Base-by-base conservation (phyloP, 2,329 filamentous ascomycete species). In the Aspergillus sp. region DNA sequence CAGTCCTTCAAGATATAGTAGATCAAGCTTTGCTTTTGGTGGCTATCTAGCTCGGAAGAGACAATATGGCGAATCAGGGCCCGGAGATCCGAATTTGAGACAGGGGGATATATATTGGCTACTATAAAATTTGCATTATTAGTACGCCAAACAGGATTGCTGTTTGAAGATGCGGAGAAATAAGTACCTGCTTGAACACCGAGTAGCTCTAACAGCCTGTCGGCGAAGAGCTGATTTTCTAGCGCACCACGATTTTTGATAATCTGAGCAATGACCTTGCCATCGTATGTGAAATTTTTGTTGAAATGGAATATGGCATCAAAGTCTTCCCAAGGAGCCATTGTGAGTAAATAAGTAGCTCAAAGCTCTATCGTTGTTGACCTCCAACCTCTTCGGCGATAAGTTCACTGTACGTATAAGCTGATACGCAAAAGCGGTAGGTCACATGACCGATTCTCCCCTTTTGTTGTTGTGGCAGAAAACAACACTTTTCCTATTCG, bases 1-100 rank as follows among this genome's bases (percentile, higher is more conserved):
- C 89, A 84, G 71, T 96, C 90, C 68, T 91, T 87, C 3, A 96
- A 82, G 40, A 96, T 79, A 72, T 96, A 96, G 79, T 90, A 96
- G 62, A 96, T 80, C 48, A 95, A 82, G 17, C 91, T 90, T 64
- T 92, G 86, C 73, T 93, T 93, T 77, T 93, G 88, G 72, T 93
- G 89, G 54, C 85, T 81, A 7, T 88, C 83, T 64, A 88, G 86
- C 49, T 78, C 79, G 54, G 80, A 84, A 24, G 85, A 81, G 71
- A 87, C 83, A 62, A 96, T 87, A 58, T 86, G 84, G 60, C 86
- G 79, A 74, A 93, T 87, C 5, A 96, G 81, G 40, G 85, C 83
- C 64, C 85, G 84, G 30, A 96, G 81, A 42, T 86, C 84, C 59
- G 79, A 80, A 57, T 89, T 86, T 53, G 83, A 85, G 68, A 86